These are phyloP conservation scores for Lactifluus rugatus DNA, from an alignment of 768 basidiomycete species.

Conservation along the genomic window DNA sequence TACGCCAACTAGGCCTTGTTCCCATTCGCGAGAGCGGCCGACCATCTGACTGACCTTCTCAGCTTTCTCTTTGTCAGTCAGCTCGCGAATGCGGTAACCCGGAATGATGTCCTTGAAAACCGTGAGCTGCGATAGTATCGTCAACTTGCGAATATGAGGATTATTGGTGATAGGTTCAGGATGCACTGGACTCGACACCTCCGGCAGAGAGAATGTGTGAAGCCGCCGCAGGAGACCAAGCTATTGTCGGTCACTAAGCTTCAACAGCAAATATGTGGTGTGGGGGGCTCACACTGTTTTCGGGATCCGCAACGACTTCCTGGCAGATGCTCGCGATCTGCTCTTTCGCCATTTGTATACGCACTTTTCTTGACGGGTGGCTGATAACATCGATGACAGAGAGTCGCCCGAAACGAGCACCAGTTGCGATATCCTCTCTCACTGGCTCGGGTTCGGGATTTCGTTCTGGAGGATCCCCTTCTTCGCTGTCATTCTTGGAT, in stretches of 20 bases:
- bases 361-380: constrained; percentile 52
- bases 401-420: constrained; percentile 78
- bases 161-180: constrained; percentile 72
- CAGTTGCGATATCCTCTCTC: constrained; percentile 69
- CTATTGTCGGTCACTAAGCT: constrained; percentile 33
- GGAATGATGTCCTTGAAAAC: constrained; percentile 96
- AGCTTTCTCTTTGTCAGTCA: constrained; percentile 83
- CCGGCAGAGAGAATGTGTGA: constrained; percentile 76
- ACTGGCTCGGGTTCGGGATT: constrained; percentile 22
- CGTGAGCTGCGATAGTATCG: constrained; percentile 82
- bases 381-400: constrained; percentile 65
- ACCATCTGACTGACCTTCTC: constrained; percentile 96
- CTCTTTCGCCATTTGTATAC: constrained; percentile 77
- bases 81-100: constrained; percentile 85
- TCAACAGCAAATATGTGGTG: background rate
- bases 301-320: constrained; percentile 89
- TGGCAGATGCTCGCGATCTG: constrained; percentile 92
- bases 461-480: constrained; percentile 27
- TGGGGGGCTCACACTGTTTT: constrained; percentile 65
- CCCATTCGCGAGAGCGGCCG: constrained; percentile 82
- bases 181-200: constrained; percentile 59
- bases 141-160: constrained; percentile 71
- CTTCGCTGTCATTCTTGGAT: constrained; percentile 29
- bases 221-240: constrained; percentile 82
- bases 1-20: constrained; percentile 80